Evolutionary conservation across 2,329 filamentous ascomycete species (phyloP).

Genomic region (Tolypocladium endophyticum): DNA sequence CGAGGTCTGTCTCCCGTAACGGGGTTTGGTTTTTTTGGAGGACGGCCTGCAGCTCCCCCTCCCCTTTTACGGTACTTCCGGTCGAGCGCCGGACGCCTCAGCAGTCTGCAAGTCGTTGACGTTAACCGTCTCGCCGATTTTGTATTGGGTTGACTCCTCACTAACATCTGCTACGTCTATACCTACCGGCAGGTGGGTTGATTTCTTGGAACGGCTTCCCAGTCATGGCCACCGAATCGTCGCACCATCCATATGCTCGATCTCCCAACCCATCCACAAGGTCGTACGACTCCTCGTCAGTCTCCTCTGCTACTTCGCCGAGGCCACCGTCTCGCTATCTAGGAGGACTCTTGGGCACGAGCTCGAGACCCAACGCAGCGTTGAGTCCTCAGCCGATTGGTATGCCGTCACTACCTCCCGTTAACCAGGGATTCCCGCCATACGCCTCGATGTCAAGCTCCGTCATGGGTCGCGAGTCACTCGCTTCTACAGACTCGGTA

Average conservation of each 20-base stretch:
- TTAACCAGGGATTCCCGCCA: slow-evolving; percentile 38
- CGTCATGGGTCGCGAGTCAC: slow-evolving; percentile 47
- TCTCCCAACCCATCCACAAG: slow-evolving; percentile 51
- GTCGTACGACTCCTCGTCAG: slow-evolving; percentile 55
- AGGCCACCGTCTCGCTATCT: slow-evolving; percentile 42
- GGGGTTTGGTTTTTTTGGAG: background rate
- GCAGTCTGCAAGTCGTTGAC: background rate
- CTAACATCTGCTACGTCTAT: background rate
- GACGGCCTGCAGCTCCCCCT: background rate
- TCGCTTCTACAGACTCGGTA: slow-evolving; percentile 48
- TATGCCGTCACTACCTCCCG: slow-evolving; percentile 38
- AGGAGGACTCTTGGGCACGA: slow-evolving; percentile 39
- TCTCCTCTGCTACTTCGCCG: slow-evolving; percentile 51
- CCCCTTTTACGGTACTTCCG: background rate
- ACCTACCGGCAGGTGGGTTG: background rate
- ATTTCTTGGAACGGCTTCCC: slow-evolving; percentile 4
- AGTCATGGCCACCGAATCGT: slow-evolving; percentile 37
- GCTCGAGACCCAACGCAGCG: slow-evolving; percentile 36
- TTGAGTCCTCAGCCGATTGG: slow-evolving; percentile 42
- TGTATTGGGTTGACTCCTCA: background rate
- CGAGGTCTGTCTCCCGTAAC: slow-evolving; percentile 8
- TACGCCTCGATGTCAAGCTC: slow-evolving; percentile 41
- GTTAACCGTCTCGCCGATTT: background rate
- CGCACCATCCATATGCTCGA: slow-evolving; percentile 48
- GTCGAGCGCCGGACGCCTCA: background rate